Evolutionary conservation across 148 eudicot genomes (phyloP).

Genomic region (Agrostemma githago): DNA sequence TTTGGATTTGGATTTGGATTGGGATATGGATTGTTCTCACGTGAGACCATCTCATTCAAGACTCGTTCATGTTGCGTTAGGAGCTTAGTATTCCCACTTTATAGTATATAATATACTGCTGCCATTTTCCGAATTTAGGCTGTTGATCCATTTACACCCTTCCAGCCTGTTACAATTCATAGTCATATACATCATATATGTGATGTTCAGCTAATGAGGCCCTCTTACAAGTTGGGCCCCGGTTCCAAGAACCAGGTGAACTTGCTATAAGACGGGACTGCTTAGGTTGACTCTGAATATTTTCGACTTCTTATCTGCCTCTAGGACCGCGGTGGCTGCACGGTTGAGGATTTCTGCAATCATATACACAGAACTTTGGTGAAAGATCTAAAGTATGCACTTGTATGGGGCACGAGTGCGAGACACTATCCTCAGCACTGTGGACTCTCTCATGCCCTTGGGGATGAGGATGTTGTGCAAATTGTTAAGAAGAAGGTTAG

Average conservation of each 20-base stretch:
- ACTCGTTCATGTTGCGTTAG: background rate
- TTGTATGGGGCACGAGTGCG: constrained; percentile 94
- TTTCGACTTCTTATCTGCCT: constrained; percentile 16
- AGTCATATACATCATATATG: too few relatives aligned
- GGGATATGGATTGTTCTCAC: background rate
- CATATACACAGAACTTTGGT: constrained; percentile 87
- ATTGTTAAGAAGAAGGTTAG: constrained; percentile 92
- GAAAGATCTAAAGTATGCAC: constrained; percentile 87
- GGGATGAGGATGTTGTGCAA: constrained; percentile 97
- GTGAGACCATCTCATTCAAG: background rate
- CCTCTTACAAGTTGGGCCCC: too few relatives aligned
- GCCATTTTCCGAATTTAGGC: background rate
- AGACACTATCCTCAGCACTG: constrained; percentile 98
- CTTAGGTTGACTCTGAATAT: background rate
- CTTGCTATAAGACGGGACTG: too few relatives aligned
- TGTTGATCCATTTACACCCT: background rate
- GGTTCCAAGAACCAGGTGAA: too few relatives aligned
- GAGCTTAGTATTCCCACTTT: background rate
- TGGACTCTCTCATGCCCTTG: constrained; percentile 80
- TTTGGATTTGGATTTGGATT: background rate
- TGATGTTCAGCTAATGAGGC: too few relatives aligned
- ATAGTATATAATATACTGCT: constrained; percentile 11
- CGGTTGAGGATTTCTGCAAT: constrained; percentile 88
- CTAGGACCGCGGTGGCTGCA: constrained; percentile 96
- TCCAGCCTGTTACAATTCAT: background rate